These are phyloP conservation scores for Auriscalpium orientale DNA, from an alignment of 768 basidiomycete species.

Conservation along the genomic window DNA sequence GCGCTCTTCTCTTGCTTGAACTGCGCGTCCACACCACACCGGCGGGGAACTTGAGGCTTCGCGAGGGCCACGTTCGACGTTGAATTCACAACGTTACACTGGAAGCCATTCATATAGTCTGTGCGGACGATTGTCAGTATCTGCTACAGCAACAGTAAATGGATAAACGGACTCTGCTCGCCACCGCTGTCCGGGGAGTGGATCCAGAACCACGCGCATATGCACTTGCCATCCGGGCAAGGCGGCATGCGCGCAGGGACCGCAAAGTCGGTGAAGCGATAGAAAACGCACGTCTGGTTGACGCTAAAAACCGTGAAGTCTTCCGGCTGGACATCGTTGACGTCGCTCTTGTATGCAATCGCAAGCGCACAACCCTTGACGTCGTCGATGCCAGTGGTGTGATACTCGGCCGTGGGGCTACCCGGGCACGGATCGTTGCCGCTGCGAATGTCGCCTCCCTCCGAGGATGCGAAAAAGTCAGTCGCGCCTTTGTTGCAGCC, in stretches of 20 bases:
- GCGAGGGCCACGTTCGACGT: conserved; percentile 47
- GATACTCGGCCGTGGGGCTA: conserved; percentile 36
- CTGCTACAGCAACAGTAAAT: background rate
- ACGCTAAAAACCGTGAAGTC: conserved; percentile 71
- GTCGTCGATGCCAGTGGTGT: conserved; percentile 48
- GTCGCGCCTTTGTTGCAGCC: conserved; percentile 57
- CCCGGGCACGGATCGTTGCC: conserved; percentile 48
- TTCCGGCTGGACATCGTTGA: conserved; percentile 45
- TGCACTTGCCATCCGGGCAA: conserved; percentile 55
- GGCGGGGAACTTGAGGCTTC: conserved; percentile 48
- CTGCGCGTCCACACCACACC: conserved; percentile 53
- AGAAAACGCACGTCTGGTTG: conserved; percentile 72
- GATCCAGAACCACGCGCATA: conserved; percentile 72
- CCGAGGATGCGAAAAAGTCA: conserved; percentile 42
- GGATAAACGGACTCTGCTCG: conserved; percentile 45
- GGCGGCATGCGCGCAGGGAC: conserved; percentile 64
- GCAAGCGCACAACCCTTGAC: conserved; percentile 60
- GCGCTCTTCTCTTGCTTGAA: conserved; percentile 30
- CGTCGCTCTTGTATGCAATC: conserved; percentile 70
- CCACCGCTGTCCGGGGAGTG: conserved; percentile 53
- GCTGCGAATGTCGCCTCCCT: conserved; percentile 46
- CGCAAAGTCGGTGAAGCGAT: conserved; percentile 57
- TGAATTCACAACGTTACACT: conserved; percentile 50
- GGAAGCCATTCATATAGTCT: conserved; percentile 75
- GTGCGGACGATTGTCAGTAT: background rate